Conservation (phyloP, 768 basidiomycete genomes). For the Auricularia sp. region DNA sequence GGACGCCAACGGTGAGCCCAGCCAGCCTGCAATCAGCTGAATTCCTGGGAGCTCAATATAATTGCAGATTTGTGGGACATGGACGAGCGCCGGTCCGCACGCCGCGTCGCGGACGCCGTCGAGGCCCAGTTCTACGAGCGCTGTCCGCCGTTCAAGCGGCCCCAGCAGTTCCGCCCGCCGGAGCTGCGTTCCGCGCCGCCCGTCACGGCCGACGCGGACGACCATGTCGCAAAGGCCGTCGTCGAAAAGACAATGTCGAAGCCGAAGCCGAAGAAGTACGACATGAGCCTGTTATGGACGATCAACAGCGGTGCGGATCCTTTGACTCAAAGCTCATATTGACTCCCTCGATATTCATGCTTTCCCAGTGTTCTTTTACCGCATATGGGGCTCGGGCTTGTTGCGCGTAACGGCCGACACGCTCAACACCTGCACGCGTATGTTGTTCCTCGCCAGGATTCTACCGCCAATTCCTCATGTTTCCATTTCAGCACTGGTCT, state of each 20-base stretch:
- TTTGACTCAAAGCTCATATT: too few species aligned
- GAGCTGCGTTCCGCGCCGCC: not conserved
- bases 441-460: not conserved
- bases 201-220: not conserved
- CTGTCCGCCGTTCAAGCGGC: slow-evolving; percentile 40
- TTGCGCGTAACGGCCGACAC: not conserved
- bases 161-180: slow-evolving; percentile 10
- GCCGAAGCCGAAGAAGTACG: not conserved
- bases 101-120: slow-evolving; percentile 29
- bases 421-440: not conserved
- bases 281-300: not conserved
- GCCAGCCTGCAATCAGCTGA: too few species aligned
- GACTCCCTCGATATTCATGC: not conserved
- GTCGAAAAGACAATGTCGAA: not conserved
- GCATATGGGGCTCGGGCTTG: not conserved
- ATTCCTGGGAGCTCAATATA: too few species aligned
- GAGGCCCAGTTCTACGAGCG: slow-evolving; percentile 40
- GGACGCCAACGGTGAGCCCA: slow-evolving; percentile 38
- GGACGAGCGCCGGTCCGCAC: slow-evolving; percentile 28
- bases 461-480: not conserved
- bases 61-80: slow-evolving; percentile 44
- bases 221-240: not conserved
- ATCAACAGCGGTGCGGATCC: not conserved
- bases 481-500: slow-evolving; percentile 46
- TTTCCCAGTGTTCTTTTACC: not conserved